Evolutionary conservation across 2,329 filamentous ascomycete species (phyloP).

Genomic region (Orbilia brochopaga): DNA sequence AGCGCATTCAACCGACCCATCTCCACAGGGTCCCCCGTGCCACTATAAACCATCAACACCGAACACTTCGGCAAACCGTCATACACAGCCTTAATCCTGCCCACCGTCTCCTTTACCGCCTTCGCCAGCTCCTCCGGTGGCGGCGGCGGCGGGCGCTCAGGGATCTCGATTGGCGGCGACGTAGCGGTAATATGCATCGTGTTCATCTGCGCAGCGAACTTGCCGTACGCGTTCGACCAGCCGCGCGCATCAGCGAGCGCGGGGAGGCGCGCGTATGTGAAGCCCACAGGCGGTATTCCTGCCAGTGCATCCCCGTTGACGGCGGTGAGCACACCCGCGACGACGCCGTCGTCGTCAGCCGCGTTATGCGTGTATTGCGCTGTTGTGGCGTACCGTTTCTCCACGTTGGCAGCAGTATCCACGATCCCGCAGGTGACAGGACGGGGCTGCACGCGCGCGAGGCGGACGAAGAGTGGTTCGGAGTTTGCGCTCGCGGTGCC

Average conservation of each 20-base stretch:
- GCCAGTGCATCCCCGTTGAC: slow-evolving; percentile 62
- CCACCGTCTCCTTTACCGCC: slow-evolving; percentile 51
- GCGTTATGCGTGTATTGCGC: slow-evolving; percentile 63
- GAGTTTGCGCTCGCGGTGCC: slow-evolving; percentile 77
- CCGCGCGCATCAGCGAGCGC: slow-evolving; percentile 70
- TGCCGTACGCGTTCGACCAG: slow-evolving; percentile 62
- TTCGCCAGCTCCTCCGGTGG: slow-evolving; percentile 33
- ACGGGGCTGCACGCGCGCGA: slow-evolving; percentile 66
- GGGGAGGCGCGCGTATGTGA: slow-evolving; percentile 71
- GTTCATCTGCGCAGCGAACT: slow-evolving; percentile 38
- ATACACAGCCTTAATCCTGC: slow-evolving; percentile 65
- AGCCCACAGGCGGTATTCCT: slow-evolving; percentile 69
- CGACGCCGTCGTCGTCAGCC: slow-evolving; percentile 65
- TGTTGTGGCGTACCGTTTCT: slow-evolving; percentile 67
- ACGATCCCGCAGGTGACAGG: slow-evolving; percentile 75
- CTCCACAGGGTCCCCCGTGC: slow-evolving; percentile 71
- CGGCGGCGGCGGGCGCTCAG: slow-evolving; percentile 22
- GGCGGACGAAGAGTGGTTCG: slow-evolving; percentile 87
- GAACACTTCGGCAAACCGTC: slow-evolving; percentile 69
- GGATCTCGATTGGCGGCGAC: slow-evolving; percentile 25
- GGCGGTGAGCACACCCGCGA: slow-evolving; percentile 64
- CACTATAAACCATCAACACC: slow-evolving; percentile 69
- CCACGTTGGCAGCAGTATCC: slow-evolving; percentile 80
- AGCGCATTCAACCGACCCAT: slow-evolving; percentile 69
- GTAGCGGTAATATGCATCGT: slow-evolving; percentile 10